Evolutionary conservation across 2,329 filamentous ascomycete species (phyloP).

Genomic region (Xylariaceae sp.): DNA sequence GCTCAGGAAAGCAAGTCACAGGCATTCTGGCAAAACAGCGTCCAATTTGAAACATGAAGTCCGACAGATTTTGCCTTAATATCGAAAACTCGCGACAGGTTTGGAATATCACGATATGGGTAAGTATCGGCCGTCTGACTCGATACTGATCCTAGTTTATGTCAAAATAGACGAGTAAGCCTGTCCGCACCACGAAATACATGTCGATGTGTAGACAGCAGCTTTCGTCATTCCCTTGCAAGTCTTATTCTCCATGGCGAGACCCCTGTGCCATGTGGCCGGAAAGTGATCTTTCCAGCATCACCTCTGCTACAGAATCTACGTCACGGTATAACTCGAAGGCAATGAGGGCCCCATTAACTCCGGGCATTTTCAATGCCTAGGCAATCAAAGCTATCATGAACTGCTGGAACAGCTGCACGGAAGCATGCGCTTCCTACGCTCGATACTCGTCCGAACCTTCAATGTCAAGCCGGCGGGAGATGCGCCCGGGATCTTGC

Average conservation of each 20-base stretch:
- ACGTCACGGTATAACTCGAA: slow-evolving; percentile 14
- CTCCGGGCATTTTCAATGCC: slow-evolving; percentile 15
- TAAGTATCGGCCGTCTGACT: slow-evolving; percentile 13
- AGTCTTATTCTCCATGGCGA: background rate
- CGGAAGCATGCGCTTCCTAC: slow-evolving; percentile 22
- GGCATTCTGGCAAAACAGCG: slow-evolving; percentile 16
- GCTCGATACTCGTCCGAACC: slow-evolving; percentile 21
- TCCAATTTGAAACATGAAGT: slow-evolving; percentile 17
- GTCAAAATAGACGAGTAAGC: slow-evolving; percentile 1
- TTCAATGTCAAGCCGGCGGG: slow-evolving; percentile 12
- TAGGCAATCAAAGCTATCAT: slow-evolving; percentile 14
- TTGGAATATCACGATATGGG: slow-evolving; percentile 10
- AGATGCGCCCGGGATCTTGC: slow-evolving; percentile 19
- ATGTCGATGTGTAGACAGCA: slow-evolving; percentile 2
- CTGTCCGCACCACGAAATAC: slow-evolving; percentile 1
- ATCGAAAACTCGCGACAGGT: slow-evolving; percentile 15
- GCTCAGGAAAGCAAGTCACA: background rate
- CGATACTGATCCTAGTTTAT: slow-evolving; percentile 8
- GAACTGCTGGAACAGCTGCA: slow-evolving; percentile 17
- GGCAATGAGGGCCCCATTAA: slow-evolving; percentile 17
- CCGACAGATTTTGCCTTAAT: slow-evolving; percentile 19
- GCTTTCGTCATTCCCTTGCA: too few species aligned
- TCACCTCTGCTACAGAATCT: slow-evolving; percentile 1
- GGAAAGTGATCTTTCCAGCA: background rate
- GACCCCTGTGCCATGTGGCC: background rate